Conservation (phyloP, 306 rosid species). For the Fragaria vesca region DNA sequence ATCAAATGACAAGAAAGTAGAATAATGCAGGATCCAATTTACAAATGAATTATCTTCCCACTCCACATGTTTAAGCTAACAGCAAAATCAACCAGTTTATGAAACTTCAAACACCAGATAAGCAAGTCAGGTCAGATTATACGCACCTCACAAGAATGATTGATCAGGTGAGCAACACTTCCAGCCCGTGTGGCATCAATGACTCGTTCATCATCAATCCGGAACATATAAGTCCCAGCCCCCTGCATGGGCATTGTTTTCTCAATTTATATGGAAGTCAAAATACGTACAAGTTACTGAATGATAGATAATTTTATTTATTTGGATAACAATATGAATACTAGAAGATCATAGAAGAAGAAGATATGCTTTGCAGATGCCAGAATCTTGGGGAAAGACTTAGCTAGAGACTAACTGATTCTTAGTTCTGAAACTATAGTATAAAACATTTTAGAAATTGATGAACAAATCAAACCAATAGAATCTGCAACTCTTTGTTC, state of each 20-base stretch:
- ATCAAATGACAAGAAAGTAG: background rate
- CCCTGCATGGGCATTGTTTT: constrained; percentile 55
- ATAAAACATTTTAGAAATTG: background rate
- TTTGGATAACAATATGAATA: background rate
- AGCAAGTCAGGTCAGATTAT: constrained; percentile 17
- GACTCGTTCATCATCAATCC: constrained; percentile 91
- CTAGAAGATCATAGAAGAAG: background rate
- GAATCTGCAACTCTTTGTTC: background rate
- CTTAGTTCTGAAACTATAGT: background rate
- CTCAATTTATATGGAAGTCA: background rate
- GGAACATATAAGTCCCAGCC: constrained; percentile 98
- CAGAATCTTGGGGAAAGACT: background rate
- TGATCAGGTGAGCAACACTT: constrained; percentile 97
- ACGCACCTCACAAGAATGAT: constrained; percentile 96
- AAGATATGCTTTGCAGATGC: background rate
- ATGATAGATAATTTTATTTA: background rate
- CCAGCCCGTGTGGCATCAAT: constrained; percentile 99
- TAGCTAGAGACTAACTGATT: background rate
- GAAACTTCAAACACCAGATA: constrained; percentile 11
- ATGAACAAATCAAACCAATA: background rate
- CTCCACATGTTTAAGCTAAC: background rate
- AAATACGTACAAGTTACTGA: background rate
- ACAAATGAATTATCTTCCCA: background rate
- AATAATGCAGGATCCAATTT: background rate
- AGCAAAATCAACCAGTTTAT: background rate